phyloP scores from a whole-genome alignment of 306 rosid species.

The Heteromeles arbutifolia region DNA sequence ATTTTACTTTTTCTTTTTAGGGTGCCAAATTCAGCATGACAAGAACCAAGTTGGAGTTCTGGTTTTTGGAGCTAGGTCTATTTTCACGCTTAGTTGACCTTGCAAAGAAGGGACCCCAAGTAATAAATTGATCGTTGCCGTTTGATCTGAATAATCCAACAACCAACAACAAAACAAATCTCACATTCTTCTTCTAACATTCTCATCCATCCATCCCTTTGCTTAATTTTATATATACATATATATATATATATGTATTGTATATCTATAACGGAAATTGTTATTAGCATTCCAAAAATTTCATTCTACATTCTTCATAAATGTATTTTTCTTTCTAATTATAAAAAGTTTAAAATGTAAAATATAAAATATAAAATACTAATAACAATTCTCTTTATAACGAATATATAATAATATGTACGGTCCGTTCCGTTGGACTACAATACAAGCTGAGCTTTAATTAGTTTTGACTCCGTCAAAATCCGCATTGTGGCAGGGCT shows the following conservation, averaged over 20 bases:
- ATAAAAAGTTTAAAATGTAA: too few species aligned
- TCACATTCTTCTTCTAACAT: constrained; percentile 13
- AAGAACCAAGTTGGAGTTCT: neutral
- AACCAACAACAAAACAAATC: neutral
- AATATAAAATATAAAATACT: too few species aligned
- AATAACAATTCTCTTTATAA: too few species aligned
- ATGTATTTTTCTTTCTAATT: too few species aligned
- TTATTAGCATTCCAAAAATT: too few species aligned
- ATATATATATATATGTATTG: too few species aligned
- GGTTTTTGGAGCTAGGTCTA: neutral
- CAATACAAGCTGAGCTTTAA: neutral
- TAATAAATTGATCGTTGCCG: constrained; percentile 6
- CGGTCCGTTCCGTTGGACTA: neutral
- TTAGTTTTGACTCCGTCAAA: constrained; percentile 1
- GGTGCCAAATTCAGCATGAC: neutral
- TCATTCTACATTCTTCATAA: too few species aligned
- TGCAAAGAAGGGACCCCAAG: constrained; percentile 9
- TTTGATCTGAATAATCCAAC: constrained; percentile 3
- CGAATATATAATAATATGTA: too few species aligned
- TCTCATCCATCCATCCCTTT: neutral
- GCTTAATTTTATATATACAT: neutral
- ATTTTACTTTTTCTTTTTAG: neutral
- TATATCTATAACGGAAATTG: too few species aligned
- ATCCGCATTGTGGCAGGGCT: neutral
- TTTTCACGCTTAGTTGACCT: constrained; percentile 21